phyloP scores from a whole-genome alignment of 2,329 filamentous ascomycete genomes.

The Neurospora sp. region DNA sequence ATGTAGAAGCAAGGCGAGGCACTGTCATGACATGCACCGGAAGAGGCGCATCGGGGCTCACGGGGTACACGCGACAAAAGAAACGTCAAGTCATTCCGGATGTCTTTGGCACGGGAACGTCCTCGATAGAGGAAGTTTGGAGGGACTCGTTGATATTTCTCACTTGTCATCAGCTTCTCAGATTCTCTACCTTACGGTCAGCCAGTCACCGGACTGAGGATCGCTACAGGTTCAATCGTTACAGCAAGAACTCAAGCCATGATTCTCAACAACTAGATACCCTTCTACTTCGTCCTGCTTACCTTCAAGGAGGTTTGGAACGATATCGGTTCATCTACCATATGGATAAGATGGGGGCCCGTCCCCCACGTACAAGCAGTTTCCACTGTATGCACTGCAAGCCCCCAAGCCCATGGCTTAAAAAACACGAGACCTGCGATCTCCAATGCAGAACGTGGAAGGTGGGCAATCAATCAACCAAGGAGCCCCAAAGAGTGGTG shows the following conservation, averaged over 20 bases:
- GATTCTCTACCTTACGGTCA: not conserved
- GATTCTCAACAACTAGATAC: not conserved
- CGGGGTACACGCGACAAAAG: not conserved
- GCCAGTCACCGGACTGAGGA: not conserved
- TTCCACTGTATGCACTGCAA: not conserved
- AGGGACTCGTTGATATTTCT: not conserved
- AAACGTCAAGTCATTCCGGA: not conserved
- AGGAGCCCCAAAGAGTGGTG: not conserved
- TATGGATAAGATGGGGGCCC: not conserved
- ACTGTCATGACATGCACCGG: not conserved
- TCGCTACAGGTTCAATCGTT: not conserved
- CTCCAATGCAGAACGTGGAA: not conserved
- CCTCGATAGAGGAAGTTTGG: not conserved
- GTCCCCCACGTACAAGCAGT: not conserved
- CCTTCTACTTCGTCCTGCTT: not conserved
- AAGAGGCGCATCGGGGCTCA: not conserved
- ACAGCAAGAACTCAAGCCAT: not conserved
- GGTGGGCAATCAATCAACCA: not conserved
- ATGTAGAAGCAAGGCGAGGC: not conserved
- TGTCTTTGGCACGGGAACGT: not conserved
- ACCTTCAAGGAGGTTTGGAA: not conserved
- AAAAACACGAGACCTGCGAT: not conserved
- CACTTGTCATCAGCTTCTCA: not conserved
- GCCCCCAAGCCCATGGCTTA: not conserved
- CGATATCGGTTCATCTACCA: not conserved